Base-by-base conservation (phyloP, 2,329 filamentous ascomycete species). In the Immersiporthe knoxdaviesiana region DNA sequence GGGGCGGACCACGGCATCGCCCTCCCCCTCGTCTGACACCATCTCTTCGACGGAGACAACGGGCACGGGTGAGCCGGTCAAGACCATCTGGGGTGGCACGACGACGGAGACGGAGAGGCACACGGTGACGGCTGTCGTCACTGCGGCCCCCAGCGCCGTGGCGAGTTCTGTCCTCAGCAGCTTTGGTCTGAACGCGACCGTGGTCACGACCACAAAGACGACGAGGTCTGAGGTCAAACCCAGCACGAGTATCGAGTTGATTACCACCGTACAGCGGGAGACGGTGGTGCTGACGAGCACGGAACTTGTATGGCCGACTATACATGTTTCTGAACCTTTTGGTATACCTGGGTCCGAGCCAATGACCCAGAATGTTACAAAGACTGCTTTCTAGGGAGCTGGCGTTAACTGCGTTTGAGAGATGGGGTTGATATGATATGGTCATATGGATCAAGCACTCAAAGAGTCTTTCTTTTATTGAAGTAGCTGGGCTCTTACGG, bases 1-100 rank as follows among this genome's bases (percentile, higher is more conserved):
- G 35, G 35, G 70, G 41, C 66, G 70, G 16, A 69, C 72, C 0
- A 60, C 71, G 4, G 37, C 62, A 6, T 59, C 56, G 2, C 56
- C 56, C 3, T 59, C 56, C 2, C 56, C 56, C 3, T 18, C 30
- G n/a, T 35, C 30, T 35, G 32, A 60, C 30, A 60, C 56, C 16
- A 32, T n/a, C 18, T 21, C n/a, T 16, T 12, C 24, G 2, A 62
- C 35, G 35, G 35, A 30, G n/a, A 44, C 59, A 7, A 11, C 18
- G 14, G 47, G 3, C 12, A 30, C 24, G 10, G 50, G 24, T 14
- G 14, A 30, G 5, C 24, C 24, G 3, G 21, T 62, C 59, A 62
- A 44, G 59, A 62, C 59, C 10, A 24, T 62, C 32, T 41, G 39
- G 2, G 35, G 18, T 11, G 59, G n/a, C 2, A 62, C 59, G n/a